Base-by-base conservation (phyloP, 2,329 filamentous ascomycete species). In the Leptographium flavum region DNA sequence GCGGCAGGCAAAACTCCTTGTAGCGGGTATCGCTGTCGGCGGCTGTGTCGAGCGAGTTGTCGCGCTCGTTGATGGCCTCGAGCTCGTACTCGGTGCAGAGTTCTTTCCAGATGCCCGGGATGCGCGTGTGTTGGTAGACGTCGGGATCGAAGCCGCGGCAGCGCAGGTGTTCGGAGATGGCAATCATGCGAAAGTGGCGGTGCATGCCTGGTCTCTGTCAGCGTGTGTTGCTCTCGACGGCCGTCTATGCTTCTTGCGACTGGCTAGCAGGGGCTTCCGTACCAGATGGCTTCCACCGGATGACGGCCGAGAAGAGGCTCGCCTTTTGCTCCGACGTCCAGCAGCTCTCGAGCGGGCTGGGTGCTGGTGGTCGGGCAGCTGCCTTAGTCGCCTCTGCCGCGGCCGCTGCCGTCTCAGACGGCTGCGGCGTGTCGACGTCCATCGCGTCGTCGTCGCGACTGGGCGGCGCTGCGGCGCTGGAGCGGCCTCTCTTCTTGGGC, bases 251-350 rank as follows among this genome's bases (percentile, higher is more conserved):
- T 39, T 14, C 15, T 27, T 27, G n/a, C n/a, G n/a, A n/a, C n/a
- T n/a, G n/a, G 22, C 22, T 15, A 27, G 21, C 4, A 13, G 3
- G 3, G n/a, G 1, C 22, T n/a, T 17, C 21, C 38, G 4, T 6
- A 45, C 87, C 90, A 35, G 90, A 90, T n/a, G 92, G 92, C 60
- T 98, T 98, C 83, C 85, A 94, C 58, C 81, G 76, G 52, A 96
- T 88, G 53, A 96, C 82, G 43, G 81, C 87, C 60, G 95, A 95
- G 66, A 94, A 87, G 1, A 98, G 71, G 35, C 87, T 88, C 1
- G 86, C 87, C 53, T 94, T 83, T 62, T 98, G 92, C 57, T 95
- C 90, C 56, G 94, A 88, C 4, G 87, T 95, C 92, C 92, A 98
- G 23, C 81, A 76, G 52, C 90, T 85, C 46, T 77, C 41, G 15